phyloP scores from a whole-genome alignment of 306 rosid genomes.

The Carpinus viminea region DNA sequence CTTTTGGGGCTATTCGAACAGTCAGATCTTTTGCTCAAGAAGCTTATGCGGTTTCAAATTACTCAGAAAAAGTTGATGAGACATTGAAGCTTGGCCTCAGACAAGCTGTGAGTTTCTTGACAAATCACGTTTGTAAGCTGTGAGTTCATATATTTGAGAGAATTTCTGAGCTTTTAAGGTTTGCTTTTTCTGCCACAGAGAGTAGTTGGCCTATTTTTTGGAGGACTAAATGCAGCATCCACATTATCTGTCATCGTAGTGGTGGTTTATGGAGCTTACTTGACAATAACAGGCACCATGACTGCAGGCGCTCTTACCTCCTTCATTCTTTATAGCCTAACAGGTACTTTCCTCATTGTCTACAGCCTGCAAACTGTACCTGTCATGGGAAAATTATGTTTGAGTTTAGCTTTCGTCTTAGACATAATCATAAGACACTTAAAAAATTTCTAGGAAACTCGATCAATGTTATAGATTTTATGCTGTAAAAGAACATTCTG shows the following conservation, averaged over 20 bases:
- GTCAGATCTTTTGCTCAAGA: conserved; percentile 57
- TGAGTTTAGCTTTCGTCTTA: not conserved
- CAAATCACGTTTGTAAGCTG: not conserved
- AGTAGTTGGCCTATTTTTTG: conserved; percentile 46
- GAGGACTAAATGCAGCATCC: conserved; percentile 50
- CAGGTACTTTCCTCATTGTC: conserved; percentile 36
- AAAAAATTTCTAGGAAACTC: not conserved
- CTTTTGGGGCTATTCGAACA: conserved; percentile 49
- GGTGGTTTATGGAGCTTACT: conserved; percentile 49
- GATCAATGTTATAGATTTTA: not conserved
- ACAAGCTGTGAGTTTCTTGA: conserved; percentile 43
- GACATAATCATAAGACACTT: not conserved
- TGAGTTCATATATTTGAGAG: not conserved
- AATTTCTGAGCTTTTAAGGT: not conserved
- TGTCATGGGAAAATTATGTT: not conserved
- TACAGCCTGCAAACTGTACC: not conserved
- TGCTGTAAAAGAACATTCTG: not conserved
- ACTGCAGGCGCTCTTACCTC: conserved; percentile 45
- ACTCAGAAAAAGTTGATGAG: conserved; percentile 52
- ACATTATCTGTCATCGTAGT: conserved; percentile 43
- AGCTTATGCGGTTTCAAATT: conserved; percentile 31
- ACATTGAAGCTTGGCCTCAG: conserved; percentile 45
- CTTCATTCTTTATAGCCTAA: conserved; percentile 52
- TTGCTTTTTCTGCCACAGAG: conserved; percentile 28
- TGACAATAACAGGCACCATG: conserved; percentile 44